Evolutionary conservation across 1,284 basidiomycete genomes (phyloP), one percentile per base, ranked within the genome.

Genomic region (Leccinum subrobustum): DNA sequence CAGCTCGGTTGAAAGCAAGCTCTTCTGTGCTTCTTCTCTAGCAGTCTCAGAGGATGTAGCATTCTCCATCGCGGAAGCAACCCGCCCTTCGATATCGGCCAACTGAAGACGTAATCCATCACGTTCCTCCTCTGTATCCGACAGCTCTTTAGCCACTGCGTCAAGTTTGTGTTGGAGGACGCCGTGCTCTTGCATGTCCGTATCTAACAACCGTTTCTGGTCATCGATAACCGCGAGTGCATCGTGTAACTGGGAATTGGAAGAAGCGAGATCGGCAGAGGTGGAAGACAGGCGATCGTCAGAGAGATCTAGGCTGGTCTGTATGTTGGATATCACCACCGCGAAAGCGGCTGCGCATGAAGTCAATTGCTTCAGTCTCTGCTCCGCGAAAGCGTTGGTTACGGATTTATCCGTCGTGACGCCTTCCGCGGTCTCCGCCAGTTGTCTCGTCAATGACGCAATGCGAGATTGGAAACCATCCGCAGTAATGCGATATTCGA

Each of bases 401-500:
- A 12, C 7, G 11, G 47, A 11, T 20, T 58, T 56, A 33, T 54
- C 31, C 23, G 18, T 20, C 2, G 44, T 8, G 12, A 48, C 6
- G 27, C 59, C 37, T 37, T 50, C 52, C 1, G 55, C 3, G 37
- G 20, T 60, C 27, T 29, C 63, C 4, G 62, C 53, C n/a, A 74
- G 59, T 16, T 72, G 67, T 9, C 57, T 59, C 27, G 73, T 70
- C 29, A 79, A 65, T 65, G 54, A 67, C 39, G 61, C 68, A 59
- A 73, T 63, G 23, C 54, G 74, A 64, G 47, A 65, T 66, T 87
- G 80, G 50, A 89, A 76, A 1, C 85, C 82, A 61, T 88, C 81
- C 7, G 87, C 79, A 3, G 84, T 79, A 67, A 92, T 91, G 61
- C 78, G 83, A 31, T 84, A 82, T 72, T 94, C 92, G n/a, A 81